Evolutionary conservation across 805 yeast species (phyloP).

Genomic region (Sungouiozyma ichnusensis): DNA sequence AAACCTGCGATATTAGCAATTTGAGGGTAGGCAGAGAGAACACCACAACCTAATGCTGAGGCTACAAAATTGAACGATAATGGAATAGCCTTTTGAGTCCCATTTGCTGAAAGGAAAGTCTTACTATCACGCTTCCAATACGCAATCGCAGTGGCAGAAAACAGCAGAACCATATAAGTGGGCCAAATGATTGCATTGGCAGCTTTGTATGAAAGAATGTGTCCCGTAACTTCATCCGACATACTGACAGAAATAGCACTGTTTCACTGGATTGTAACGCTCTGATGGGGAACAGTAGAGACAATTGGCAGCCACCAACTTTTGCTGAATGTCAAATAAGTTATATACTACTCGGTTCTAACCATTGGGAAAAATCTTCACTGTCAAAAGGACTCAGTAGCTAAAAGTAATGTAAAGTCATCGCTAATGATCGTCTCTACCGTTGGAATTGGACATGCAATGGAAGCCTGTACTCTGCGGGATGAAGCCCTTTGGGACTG

Average conservation of each 20-base stretch:
- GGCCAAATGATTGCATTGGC: slow-evolving; percentile 57
- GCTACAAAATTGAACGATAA: slow-evolving; percentile 84
- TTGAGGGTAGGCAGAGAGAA: slow-evolving; percentile 74
- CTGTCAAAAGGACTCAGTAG: neutral
- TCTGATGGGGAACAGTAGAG: too few species aligned
- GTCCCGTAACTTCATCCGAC: neutral
- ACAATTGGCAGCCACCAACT: too few species aligned
- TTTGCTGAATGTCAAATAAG: too few species aligned
- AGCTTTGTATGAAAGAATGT: slow-evolving; percentile 2
- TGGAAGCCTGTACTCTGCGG: too few species aligned
- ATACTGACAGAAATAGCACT: too few species aligned
- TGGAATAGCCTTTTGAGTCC: slow-evolving; percentile 71
- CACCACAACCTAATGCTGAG: slow-evolving; percentile 88
- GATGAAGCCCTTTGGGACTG: too few species aligned
- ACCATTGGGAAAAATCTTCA: neutral
- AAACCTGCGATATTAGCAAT: slow-evolving; percentile 80
- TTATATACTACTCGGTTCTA: neutral
- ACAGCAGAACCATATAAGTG: slow-evolving; percentile 45
- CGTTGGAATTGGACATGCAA: too few species aligned
- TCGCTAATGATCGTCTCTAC: too few species aligned
- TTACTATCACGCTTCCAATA: slow-evolving; percentile 41
- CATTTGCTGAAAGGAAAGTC: slow-evolving; percentile 65
- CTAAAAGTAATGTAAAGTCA: neutral
- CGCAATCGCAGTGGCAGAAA: slow-evolving; percentile 50
- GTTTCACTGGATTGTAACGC: too few species aligned